Evolutionary conservation across 2,329 filamentous ascomycete species (phyloP).

Genomic region (Fusarium mundagurra): DNA sequence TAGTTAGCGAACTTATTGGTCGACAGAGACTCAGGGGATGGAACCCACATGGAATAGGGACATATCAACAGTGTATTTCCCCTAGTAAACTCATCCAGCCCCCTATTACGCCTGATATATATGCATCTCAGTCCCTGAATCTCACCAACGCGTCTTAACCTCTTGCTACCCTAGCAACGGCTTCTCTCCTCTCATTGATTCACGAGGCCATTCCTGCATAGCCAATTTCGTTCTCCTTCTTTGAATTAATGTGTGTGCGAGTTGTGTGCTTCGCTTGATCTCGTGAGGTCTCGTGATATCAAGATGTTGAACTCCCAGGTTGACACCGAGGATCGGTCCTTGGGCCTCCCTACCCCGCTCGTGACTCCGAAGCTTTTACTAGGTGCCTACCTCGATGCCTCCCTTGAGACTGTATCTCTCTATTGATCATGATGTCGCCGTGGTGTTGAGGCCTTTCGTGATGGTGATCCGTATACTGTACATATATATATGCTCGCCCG

Average conservation of each 20-base stretch:
- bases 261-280: not conserved
- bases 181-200: not conserved
- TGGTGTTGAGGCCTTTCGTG: constrained; percentile 18
- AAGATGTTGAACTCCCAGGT: not conserved
- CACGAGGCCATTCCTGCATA: not conserved
- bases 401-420: not conserved
- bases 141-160: not conserved
- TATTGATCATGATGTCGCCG: not conserved
- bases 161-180: constrained; percentile 11
- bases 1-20: not conserved
- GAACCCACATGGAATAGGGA: not conserved
- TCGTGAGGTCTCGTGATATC: not conserved
- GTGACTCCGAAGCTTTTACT: not conserved
- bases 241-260: constrained; percentile 22
- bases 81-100: not conserved
- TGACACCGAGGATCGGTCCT: not conserved
- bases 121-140: not conserved
- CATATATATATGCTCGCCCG: not conserved
- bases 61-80: not conserved
- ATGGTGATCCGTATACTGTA: not conserved
- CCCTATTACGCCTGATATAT: constrained; percentile 1
- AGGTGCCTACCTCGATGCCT: too few relatives aligned
- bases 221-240: not conserved
- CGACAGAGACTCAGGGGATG: not conserved
- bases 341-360: not conserved